These are phyloP conservation scores for Canariomyces notabilis DNA, from an alignment of 2,329 filamentous ascomycete species.

Conservation along the genomic window DNA sequence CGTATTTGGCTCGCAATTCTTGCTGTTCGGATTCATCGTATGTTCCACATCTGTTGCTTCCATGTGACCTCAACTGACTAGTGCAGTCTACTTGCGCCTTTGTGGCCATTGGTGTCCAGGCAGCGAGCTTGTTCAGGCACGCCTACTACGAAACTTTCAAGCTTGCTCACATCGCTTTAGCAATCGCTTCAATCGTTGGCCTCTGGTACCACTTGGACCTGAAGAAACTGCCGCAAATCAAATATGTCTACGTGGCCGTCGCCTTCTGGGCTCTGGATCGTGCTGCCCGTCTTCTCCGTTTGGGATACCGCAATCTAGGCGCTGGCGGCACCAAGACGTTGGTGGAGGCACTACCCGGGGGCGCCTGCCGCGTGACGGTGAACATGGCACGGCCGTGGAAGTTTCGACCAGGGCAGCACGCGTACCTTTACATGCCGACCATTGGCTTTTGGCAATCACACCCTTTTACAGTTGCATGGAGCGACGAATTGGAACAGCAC, in stretches of 20 bases:
- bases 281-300: conserved; percentile 49
- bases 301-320: conserved; percentile 63
- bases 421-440: conserved; percentile 71
- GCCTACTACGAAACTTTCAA: conserved; percentile 79
- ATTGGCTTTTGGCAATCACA: conserved; percentile 71
- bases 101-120: conserved; percentile 60
- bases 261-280: conserved; percentile 66
- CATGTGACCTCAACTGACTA: conserved; percentile 13
- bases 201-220: conserved; percentile 64
- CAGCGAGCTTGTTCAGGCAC: conserved; percentile 65
- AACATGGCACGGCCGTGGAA: conserved; percentile 72
- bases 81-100: conserved; percentile 54
- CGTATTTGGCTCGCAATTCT: conserved; percentile 38
- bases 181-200: conserved; percentile 54
- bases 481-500: conserved; percentile 55
- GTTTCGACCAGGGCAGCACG: conserved; percentile 70
- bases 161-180: conserved; percentile 62
- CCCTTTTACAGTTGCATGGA: conserved; percentile 76
- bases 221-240: conserved; percentile 48
- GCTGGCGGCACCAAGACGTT: conserved; percentile 62
- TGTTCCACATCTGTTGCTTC: conserved; percentile 27
- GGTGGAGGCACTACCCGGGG: conserved; percentile 70
- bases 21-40: conserved; percentile 61
- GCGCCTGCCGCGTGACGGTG: conserved; percentile 68
- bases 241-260: conserved; percentile 57